Conservation (phyloP, 2,329 filamentous ascomycete genomes). For the Grosmannia serpens region DNA sequence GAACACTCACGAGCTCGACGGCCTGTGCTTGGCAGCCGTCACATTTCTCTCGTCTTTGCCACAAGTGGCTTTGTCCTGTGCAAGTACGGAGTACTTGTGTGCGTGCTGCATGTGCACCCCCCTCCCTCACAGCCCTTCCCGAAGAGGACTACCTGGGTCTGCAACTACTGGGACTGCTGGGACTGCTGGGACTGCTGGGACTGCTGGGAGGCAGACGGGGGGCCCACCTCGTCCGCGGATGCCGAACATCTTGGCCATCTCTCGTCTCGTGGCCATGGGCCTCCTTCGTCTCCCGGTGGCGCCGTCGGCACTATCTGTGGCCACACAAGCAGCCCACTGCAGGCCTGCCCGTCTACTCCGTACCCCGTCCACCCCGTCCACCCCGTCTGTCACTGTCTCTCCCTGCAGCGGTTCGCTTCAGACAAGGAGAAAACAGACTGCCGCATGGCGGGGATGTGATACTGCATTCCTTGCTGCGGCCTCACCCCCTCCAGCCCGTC, state of each 20-base stretch:
- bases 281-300: background rate
- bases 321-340: background rate
- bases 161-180: background rate
- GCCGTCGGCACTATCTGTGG: background rate
- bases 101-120: background rate
- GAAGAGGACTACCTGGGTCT: background rate
- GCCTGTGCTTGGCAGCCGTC: background rate
- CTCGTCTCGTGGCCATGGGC: background rate
- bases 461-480: background rate
- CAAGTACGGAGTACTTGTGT: background rate
- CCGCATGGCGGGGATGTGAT: background rate
- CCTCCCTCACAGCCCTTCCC: background rate
- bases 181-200: background rate
- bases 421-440: background rate
- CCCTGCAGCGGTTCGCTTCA: background rate
- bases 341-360: background rate
- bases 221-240: background rate
- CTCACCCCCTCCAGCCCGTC: background rate
- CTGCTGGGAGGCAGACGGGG: background rate
- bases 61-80: background rate
- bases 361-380: too few relatives aligned
- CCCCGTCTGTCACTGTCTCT: background rate
- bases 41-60: background rate
- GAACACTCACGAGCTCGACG: background rate
- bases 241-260: background rate